phyloP scores from a whole-genome alignment of 169 alveolate species.

The Eimeria falciformis region DNA sequence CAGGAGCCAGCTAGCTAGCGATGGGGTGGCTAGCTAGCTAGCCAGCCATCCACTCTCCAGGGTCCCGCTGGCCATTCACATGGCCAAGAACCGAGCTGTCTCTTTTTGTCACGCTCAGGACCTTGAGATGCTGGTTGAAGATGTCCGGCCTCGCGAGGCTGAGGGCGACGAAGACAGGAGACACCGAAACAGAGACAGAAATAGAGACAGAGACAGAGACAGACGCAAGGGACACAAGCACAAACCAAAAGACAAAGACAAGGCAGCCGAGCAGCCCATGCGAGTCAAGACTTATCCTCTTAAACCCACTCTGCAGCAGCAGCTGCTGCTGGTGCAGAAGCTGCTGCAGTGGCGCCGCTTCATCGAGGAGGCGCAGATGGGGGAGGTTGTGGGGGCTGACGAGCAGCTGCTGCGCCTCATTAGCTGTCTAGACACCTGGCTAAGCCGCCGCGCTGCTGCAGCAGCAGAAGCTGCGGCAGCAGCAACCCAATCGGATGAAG shows the following conservation, averaged over 20 bases:
- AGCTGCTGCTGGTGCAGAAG: conserved; percentile 16
- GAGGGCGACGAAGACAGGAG: neutral
- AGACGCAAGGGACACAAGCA: conserved; percentile 6
- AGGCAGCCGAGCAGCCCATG: neutral
- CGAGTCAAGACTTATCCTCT: conserved; percentile 9
- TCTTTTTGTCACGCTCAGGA: neutral
- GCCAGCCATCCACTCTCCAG: too few relatives aligned
- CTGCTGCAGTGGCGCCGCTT: conserved; percentile 43
- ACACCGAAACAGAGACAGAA: neutral
- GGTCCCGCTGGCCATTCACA: too few relatives aligned
- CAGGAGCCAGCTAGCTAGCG: too few relatives aligned
- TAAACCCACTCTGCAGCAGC: conserved; percentile 63
- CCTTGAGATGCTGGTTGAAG: conserved; percentile 30
- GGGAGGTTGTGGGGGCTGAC: conserved; percentile 64
- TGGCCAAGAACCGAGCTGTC: neutral
- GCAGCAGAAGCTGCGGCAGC: conserved; percentile 46
- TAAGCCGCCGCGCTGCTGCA: conserved; percentile 13
- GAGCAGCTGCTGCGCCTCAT: conserved; percentile 69
- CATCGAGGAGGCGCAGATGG: neutral
- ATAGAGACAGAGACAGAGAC: neutral
- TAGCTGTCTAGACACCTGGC: conserved; percentile 47
- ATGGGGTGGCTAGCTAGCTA: too few relatives aligned
- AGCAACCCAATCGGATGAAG: neutral
- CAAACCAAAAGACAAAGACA: neutral
- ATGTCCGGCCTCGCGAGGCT: neutral